Evolutionary conservation across 2,329 filamentous ascomycete genomes (phyloP), one percentile per base, ranked within the genome.

Genomic region (Pyrenophora teres): DNA sequence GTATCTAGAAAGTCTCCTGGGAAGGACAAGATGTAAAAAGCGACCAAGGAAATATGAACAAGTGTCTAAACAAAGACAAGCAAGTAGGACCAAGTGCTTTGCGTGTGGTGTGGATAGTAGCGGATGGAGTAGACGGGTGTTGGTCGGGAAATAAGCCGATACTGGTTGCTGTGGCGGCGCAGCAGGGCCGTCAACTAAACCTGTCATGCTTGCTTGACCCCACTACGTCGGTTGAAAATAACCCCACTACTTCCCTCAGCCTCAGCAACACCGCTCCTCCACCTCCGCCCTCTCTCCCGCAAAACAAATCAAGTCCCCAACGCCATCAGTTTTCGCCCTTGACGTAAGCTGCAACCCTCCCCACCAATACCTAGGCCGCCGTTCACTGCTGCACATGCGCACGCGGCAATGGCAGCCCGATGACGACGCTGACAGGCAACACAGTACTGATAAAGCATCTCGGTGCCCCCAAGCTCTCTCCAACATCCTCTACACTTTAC

Each of bases 401-500:
- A 45, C 45, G 40, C 39, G 43, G 52, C 54, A 44, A 56, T 52
- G 53, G 52, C 56, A 58, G 53, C 44, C 56, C 64, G 67, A 73
- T 68, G 66, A 72, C 68, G 71, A 68, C 64, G 68, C 72, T 73
- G 62, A 72, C 65, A 68, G 68, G 66, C 67, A 65, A 51, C 67
- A 64, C 57, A 64, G 55, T 52, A 66, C 60, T 64, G 62, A 71
- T 68, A 72, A 70, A 71, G 66, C 64, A 48, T 56, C 56, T 62
- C 53, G 60, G 60, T 67, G 57, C 56, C 50, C 50, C 46, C 54
- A 42, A 45, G 50, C 47, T 53, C 45, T 46, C 60, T 50, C 43
- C 52, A 50, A 57, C 50, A 52, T 52, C 50, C 53, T 54, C 59
- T 52, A 51, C 57, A 50, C 52, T 53, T 56, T 60, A 64, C 57